Evolutionary conservation across 1,284 basidiomycete species (phyloP), one percentile per base, ranked within the genome.

Genomic region (Gastroboletus turbinatus): DNA sequence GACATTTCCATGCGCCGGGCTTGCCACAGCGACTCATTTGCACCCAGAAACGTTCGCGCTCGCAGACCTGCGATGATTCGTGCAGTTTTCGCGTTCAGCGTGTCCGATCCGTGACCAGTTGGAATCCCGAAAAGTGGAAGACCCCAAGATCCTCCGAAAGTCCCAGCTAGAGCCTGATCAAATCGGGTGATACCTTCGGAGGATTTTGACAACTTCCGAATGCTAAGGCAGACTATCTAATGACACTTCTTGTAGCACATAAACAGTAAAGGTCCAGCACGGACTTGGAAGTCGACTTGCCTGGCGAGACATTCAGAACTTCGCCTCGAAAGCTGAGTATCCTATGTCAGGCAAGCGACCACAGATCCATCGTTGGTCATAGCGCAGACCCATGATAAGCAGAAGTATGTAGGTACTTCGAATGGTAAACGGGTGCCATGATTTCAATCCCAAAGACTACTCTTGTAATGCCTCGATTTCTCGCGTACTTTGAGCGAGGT

Each of bases 401-500:
- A 25, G 13, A 25, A 14, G 23, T 35, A 32, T 2, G 17, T 42
- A 57, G 11, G 27, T 49, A 36, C 48, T 29, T 39, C 4, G 5
- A 19, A 25, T 4, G 3, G n/a, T 4, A 19, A 27, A 36, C 16
- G 5, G 4, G 13, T 19, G 16, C 25, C 33, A 7, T 16, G 10
- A 9, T 32, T 9, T 10, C 13, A 19, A 44, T 14, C 25, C n/a
- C 23, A 19, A 14, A 17, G 19, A 30, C 55, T 63, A 89, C 59
- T 88, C 88, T 64, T 83, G 82, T 52, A 90, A 62, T 5, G 78
- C 76, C 60, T 85, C 78, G 47, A 90, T 87, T 59, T 87, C 86
- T 25, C 75, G 71, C 27, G 73, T 76, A 63, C 82, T 87, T 43
- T 72, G 79, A 57, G 78, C 74, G 13, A 89, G 73, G 62, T 81